Base-by-base conservation (phyloP, 2,329 filamentous ascomycete species). In the Pseudogymnoascus sp. region DNA sequence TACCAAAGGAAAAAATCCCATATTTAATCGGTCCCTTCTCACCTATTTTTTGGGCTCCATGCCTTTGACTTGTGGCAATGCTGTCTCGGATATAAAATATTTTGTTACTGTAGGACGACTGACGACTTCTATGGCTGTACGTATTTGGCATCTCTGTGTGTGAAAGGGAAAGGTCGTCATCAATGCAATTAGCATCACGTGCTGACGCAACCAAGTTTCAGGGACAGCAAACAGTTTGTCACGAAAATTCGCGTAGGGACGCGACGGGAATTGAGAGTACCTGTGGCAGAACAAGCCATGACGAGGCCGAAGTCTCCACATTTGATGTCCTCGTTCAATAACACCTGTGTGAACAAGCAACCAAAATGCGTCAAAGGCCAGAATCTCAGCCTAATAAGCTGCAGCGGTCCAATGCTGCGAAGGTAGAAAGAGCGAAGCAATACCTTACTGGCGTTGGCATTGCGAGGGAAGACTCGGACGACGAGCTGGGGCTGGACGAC, bases 401-500 rank as follows among this genome's bases (percentile, higher is more conserved):
- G 59, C 60, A 63, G 63, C 59, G 49, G 62, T 25, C 59, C 59
- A 40, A 60, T 60, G 69, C 71, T 23, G 37, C 69, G 37, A 74
- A 73, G 59, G 68, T 66, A 25, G 73, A 77, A 66, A 74, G 74
- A 34, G 76, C 77, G 46, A 78, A 76, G 64, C 74, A 77, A 70
- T 80, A 79, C 36, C 65, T 72, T 3, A 59, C 64, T 16, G 68
- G 66, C 12, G 63, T 49, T 9, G 64, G 62, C 14, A 18, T 62
- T 23, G 6, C 62, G 8, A 63, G 89, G 69, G 90, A 95, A 65
- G 89, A 96, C 73, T 96, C 91, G 0, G 92, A 96, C 73, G 92
- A 96, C 75, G 93, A 96, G 74, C 83, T 96, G 23, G 88, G 86
- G 28, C 79, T 83, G 37, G 86, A 90, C 60, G 89, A 91, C 69